Evolutionary conservation across 306 rosid species (phyloP), one percentile per base, ranked within the genome.

Genomic region (Prunus dulcis): DNA sequence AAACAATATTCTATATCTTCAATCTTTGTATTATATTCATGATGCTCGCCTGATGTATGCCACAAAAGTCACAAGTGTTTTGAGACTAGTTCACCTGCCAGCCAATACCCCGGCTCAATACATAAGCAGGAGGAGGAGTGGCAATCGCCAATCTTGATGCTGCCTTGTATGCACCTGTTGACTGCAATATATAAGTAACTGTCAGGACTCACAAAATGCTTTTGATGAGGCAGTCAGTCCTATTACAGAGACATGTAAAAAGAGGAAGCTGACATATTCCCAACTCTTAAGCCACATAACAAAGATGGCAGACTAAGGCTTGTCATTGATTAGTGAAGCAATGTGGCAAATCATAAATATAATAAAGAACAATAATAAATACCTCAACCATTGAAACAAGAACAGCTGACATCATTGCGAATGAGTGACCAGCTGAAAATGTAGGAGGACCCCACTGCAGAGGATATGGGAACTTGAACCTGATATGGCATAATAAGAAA

Each of bases 381-480:
- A 95, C 98, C 98, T 95, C 98, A 72, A 92, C 93, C 97, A 95
- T 92, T 7, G 98, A 95, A 74, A 95, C 98, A 71, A 95, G 73
- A 79, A 95, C 98, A 3, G 97, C 93, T 28, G 98, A 84, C 97
- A 95, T 95, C 90, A 89, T 95, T 22, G 97, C 97, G 74, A 90
- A 90, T n/a, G 97, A 85, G 88, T 95, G 98, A 62, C 97, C 98
- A 1, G 89, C 98, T n/a, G 96, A 90, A 87, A 95, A 95, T 43
- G 98, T 95, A 70, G 98, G 98, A 0, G 98, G 96, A 19, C 98
- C 98, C 98, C 98, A 95, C 72, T 95, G 98, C 81, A 95, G 86
- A 53, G 98, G 98, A 71, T 95, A 95, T 2, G 98, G 98, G 49
- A 92, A 90, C 88, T 89, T 95, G 83, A 95, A 90, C 98, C 98